Base-by-base conservation (phyloP, 768 basidiomycete species). In the Mycena vulgaris region DNA sequence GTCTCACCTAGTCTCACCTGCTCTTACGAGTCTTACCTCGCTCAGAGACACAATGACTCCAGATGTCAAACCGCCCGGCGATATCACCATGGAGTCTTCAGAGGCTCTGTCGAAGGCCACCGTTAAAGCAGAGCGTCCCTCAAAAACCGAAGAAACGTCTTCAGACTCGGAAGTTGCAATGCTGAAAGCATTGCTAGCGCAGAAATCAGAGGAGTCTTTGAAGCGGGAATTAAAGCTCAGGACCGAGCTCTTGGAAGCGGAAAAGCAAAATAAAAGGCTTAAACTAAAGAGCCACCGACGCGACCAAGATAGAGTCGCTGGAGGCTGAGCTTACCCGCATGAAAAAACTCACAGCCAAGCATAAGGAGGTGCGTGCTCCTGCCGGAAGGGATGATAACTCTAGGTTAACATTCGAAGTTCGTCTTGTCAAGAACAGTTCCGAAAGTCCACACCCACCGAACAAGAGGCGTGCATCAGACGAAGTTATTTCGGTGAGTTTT, bases 221-320 rank as follows among this genome's bases (percentile, higher is more conserved):
- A 13, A 53, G 21, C 53, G 23, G 13, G 66, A 68, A 21, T 0
- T 42, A 2, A 25, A 48, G 27, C 42, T 42, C 21, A n/a, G 33
- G 21, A 42, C 48, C 11, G 21, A 68, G 27, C 33, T 62, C 17
- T 8, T 48, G 9, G 52, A 45, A 21, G 14, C 48, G 21, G 42
- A 68, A 23, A 62, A 47, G 3, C 40, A 62, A 30, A 62, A 62
- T 45, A 37, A 48, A 23, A 13, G 51, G 21, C 52, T 68, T n/a
- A 49, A 68, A 40, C 11, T 16, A 11, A 51, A 67, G 23, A 33
- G 57, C 49, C 6, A 40, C 30, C 17, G 66, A 67, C 51, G 39
- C 39, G 13, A 14, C 28, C 1, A 67, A 17, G 25, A 67, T 67
- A 2, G 49, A 53, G 27, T 17, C 39, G 16, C 35, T 67, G 30